Percentiles rank a stretch among this genome's conserved stretches.
Conservation (phyloP, 495 filamentous ascomycete species). For the Mytilinidion resinicola region DNA sequence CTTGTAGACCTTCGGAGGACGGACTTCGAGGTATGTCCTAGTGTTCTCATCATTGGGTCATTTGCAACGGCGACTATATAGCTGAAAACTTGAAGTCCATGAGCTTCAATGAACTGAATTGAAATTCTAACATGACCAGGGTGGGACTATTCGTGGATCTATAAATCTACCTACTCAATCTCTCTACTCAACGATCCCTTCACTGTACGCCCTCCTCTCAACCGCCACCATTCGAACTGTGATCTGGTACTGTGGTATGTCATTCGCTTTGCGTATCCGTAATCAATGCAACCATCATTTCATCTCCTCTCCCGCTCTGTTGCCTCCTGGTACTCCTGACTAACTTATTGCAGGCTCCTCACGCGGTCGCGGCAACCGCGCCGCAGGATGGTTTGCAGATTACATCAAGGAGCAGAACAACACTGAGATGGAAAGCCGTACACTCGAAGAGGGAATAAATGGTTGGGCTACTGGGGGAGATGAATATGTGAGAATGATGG, state of each 20-base stretch:
- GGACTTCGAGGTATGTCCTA: constrained; percentile 3
- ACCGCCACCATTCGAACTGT: constrained; percentile 45
- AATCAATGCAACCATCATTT: no score
- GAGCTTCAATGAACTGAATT: no score
- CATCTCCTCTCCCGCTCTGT: no score
- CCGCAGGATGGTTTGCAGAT: constrained; percentile 65
- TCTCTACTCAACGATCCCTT: constrained; percentile 51
- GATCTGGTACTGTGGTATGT: constrained; percentile 63
- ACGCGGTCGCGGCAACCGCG: constrained; percentile 54
- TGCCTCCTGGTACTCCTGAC: neutral
- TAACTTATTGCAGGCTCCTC: constrained; percentile 50
- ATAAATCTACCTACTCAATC: constrained; percentile 67
- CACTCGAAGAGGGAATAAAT: constrained; percentile 57
- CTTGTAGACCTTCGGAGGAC: constrained; percentile 8
- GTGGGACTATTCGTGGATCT: constrained; percentile 60
- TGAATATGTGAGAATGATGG: constrained; percentile 51
- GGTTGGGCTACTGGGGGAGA: constrained; percentile 56
- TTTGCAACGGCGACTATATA: no score
- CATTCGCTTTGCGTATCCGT: neutral
- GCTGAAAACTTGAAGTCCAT: no score
- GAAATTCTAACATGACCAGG: no score
- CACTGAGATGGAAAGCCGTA: constrained; percentile 47
- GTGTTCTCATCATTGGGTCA: no score
- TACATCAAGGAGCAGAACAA: constrained; percentile 46
- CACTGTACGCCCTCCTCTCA: constrained; percentile 49